phyloP scores from a whole-genome alignment of 1,139 yeast species.

The Scheffersomyces quercinus region DNA sequence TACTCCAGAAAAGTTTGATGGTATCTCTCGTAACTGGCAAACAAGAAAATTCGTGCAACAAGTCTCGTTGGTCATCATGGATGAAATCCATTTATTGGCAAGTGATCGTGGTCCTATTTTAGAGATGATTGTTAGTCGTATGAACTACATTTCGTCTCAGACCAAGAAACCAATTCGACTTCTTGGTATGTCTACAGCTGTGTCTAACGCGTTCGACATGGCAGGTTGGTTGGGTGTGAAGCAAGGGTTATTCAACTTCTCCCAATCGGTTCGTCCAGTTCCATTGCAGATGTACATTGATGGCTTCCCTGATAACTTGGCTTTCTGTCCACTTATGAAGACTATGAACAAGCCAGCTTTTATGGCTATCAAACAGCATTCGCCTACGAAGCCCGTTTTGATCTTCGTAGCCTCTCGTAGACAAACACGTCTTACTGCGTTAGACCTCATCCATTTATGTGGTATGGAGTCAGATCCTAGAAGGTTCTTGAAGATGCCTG shows the following conservation, averaged over 20 bases:
- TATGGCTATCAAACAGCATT: slow-evolving; percentile 93
- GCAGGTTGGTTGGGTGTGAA: slow-evolving; percentile 96
- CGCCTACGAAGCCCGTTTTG: slow-evolving; percentile 89
- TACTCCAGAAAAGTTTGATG: slow-evolving; percentile 98
- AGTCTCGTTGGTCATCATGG: slow-evolving; percentile 92
- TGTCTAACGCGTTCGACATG: slow-evolving; percentile 96
- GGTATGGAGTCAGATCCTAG: slow-evolving; percentile 95
- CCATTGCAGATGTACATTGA: slow-evolving; percentile 97
- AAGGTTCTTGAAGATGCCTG: slow-evolving; percentile 76
- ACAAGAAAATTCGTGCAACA: slow-evolving; percentile 90
- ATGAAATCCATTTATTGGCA: slow-evolving; percentile 94
- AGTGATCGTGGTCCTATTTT: slow-evolving; percentile 97
- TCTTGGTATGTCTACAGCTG: slow-evolving; percentile 96
- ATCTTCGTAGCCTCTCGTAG: slow-evolving; percentile 96
- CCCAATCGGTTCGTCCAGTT: slow-evolving; percentile 95
- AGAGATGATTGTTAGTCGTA: slow-evolving; percentile 98
- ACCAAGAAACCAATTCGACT: slow-evolving; percentile 77
- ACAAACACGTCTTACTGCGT: slow-evolving; percentile 92
- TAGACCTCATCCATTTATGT: slow-evolving; percentile 89
- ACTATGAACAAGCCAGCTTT: slow-evolving; percentile 98
- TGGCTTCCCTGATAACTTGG: slow-evolving; percentile 93
- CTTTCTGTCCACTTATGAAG: slow-evolving; percentile 94
- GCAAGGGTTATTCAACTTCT: slow-evolving; percentile 89
- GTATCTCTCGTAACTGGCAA: slow-evolving; percentile 98
- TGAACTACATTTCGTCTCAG: slow-evolving; percentile 84